Evolutionary conservation across 2,329 filamentous ascomycete species (phyloP), one percentile per base, ranked within the genome.

Genomic region (Exophiala spinifera): DNA sequence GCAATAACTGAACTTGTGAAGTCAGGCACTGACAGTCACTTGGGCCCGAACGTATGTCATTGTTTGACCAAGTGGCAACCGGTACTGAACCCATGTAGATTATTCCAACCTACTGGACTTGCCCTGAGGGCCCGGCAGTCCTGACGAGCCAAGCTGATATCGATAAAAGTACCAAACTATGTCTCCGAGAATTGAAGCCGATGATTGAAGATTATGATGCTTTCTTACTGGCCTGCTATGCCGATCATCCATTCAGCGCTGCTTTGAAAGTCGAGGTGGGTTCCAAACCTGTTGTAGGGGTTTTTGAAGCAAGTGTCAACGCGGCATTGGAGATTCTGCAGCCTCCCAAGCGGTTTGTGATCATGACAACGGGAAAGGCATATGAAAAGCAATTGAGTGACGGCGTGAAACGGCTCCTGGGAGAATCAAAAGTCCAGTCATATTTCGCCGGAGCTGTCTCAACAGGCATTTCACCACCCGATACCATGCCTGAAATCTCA

Each of bases 51-150:
- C 11, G 28, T 31, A 31, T 31, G 28, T 17, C 7, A 21, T 42
- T 39, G n/a, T 10, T 17, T 49, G 33, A 49, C 37, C 20, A n/a
- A n/a, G 17, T 49, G 28, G 28, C 28, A 31, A 31, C 28, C 28
- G 8, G 28, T 31, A 10, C 28, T 31, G 3, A 31, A 31, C 28
- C 28, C 6, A 31, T 11, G 11, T 31, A 50, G 23, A 50, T 14
- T n/a, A 10, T 45, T 11, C 10, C n/a, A 21, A 51, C 49, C 31
- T 53, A 53, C 39, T 53, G 51, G 51, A 53, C 51, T 15, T 53
- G 51, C 23, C 36, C 45, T n/a, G n/a, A 14, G 2, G 51, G 51
- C 13, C 51, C 51, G 21, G 19, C 36, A 15, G 45, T 49, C 13
- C 10, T 53, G 17, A 21, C 36, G 23, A 33, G 20, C 15, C 51